Conservation (phyloP, 192 early-diverging fungal genomes). For the Dimargaris cristalligena region DNA sequence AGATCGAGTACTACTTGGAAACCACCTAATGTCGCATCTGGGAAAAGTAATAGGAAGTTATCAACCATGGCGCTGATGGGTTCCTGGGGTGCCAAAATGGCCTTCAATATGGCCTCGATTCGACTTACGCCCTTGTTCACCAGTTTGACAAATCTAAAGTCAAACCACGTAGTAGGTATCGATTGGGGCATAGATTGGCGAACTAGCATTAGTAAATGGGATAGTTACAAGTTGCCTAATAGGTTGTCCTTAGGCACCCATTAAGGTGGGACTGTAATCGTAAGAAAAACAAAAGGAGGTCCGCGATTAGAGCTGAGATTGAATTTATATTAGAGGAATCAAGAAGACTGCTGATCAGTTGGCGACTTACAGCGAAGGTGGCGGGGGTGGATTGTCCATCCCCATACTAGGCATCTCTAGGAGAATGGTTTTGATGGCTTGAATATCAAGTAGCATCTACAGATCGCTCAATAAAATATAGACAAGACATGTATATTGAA, state of each 20-base stretch:
- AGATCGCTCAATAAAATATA: neutral
- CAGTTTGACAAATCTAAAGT: constrained; percentile 70
- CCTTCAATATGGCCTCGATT: constrained; percentile 79
- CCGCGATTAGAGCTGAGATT: too few species aligned
- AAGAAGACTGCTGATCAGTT: too few species aligned
- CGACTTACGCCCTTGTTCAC: constrained; percentile 63
- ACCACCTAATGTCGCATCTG: constrained; percentile 40
- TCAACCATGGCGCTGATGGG: constrained; percentile 71
- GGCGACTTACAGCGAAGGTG: too few species aligned
- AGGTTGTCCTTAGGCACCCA: too few species aligned
- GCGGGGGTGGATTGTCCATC: constrained; percentile 22
- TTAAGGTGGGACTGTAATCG: too few species aligned
- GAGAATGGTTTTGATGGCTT: constrained; percentile 73
- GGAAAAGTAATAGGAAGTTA: constrained; percentile 76
- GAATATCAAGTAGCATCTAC: constrained; percentile 79
- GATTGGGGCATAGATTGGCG: too few species aligned
- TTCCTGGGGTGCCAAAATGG: constrained; percentile 66
- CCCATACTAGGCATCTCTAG: constrained; percentile 54
- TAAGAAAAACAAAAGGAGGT: too few species aligned
- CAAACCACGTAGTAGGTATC: too few species aligned
- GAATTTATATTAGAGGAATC: too few species aligned
- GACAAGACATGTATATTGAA: constrained; percentile 2
- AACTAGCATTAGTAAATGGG: too few species aligned
- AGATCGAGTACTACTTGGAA: constrained; percentile 74
- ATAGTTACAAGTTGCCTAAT: too few species aligned